A percentile compares a stretch with the other conserved stretches of the same genome.
phyloP scores from a whole-genome alignment of 768 basidiomycete genomes.

The Polyporus arcularius region DNA sequence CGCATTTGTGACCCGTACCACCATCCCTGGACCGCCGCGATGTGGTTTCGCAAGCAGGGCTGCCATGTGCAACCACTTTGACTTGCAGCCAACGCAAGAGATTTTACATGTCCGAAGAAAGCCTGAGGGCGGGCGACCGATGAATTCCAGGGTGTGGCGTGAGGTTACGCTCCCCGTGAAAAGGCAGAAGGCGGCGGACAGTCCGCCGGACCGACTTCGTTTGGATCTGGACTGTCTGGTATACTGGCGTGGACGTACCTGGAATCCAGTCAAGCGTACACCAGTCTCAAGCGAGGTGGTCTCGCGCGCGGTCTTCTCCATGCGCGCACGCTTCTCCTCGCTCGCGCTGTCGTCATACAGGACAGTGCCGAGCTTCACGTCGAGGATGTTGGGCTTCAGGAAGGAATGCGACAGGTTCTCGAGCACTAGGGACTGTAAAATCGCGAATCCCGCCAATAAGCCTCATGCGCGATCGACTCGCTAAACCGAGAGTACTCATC shows the following conservation, averaged over 20 bases:
- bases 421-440: conserved; percentile 71
- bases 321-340: conserved; percentile 79
- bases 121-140: too few relatives aligned
- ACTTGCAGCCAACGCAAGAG: too few relatives aligned
- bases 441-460: background rate
- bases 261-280: conserved; percentile 85
- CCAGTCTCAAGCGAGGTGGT: conserved; percentile 81
- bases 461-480: background rate
- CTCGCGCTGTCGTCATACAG: conserved; percentile 68
- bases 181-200: too few relatives aligned
- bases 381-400: conserved; percentile 81
- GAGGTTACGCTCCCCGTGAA: too few relatives aligned
- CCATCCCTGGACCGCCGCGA: too few relatives aligned
- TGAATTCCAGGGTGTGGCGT: too few relatives aligned
- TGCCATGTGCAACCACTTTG: too few relatives aligned
- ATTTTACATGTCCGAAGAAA: too few relatives aligned
- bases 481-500: conserved; percentile 39
- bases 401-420: conserved; percentile 81
- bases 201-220: too few relatives aligned
- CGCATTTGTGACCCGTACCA: too few relatives aligned
- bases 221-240: too few relatives aligned
- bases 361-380: conserved; percentile 90
- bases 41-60: too few relatives aligned
- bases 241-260: conserved; percentile 49
- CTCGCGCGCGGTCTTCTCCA: conserved; percentile 66